A percentile compares a stretch with the other conserved stretches of the same genome.
Conservation (phyloP, 495 filamentous ascomycete species). For the Saxispiralis lemnorum region DNA sequence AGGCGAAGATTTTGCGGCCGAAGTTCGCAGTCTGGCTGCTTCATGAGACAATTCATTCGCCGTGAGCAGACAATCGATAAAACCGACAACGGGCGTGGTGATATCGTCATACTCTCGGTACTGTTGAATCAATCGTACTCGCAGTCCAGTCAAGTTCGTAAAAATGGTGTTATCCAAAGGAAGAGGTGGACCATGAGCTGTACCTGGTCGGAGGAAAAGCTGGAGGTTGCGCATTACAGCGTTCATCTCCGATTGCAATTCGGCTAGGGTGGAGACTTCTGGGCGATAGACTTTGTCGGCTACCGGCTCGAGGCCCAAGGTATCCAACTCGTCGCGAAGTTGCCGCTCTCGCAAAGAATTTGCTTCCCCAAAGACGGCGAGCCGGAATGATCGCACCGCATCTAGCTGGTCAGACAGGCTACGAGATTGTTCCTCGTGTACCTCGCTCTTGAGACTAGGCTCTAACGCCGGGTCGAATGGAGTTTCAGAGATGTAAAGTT, state of each 20-base stretch:
- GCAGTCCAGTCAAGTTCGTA: slow-evolving; percentile 53
- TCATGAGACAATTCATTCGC: slow-evolving; percentile 29
- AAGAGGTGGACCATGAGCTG: background rate
- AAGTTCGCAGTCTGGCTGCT: background rate
- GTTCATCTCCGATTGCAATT: slow-evolving; percentile 67
- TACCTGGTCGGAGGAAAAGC: background rate
- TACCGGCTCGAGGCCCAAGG: slow-evolving; percentile 43
- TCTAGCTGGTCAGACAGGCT: slow-evolving; percentile 39
- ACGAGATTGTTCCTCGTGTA: slow-evolving; percentile 37
- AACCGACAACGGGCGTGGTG: slow-evolving; percentile 56
- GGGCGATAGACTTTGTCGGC: slow-evolving; percentile 60
- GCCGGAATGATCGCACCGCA: slow-evolving; percentile 47
- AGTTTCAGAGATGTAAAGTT: slow-evolving; percentile 70
- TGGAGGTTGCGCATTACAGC: slow-evolving; percentile 4
- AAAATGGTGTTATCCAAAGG: slow-evolving; percentile 25
- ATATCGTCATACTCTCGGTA: slow-evolving; percentile 74
- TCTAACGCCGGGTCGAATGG: slow-evolving; percentile 72
- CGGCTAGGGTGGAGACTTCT: slow-evolving; percentile 39
- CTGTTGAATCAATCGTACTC: slow-evolving; percentile 41
- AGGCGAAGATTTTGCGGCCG: background rate
- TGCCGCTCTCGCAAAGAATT: slow-evolving; percentile 44
- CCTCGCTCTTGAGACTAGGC: slow-evolving; percentile 50
- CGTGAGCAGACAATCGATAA: slow-evolving; percentile 62
- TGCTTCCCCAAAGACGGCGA: slow-evolving; percentile 46
- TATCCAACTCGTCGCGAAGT: slow-evolving; percentile 38